Conservation (phyloP, 768 basidiomycete genomes). For the Phaffia australis region DNA sequence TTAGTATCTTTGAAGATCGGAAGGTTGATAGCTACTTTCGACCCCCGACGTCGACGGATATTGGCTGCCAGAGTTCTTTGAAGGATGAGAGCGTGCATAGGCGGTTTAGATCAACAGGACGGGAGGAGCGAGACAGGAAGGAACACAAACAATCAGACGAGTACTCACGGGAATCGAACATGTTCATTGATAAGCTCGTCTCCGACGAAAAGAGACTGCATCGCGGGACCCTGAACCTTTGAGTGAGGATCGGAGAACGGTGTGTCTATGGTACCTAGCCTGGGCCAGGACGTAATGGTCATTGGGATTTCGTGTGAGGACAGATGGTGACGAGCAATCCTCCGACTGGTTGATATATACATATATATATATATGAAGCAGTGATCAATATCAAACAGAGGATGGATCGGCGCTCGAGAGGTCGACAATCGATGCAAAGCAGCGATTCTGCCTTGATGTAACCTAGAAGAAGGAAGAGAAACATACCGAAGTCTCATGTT, state of each 20-base stretch:
- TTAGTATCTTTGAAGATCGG: constrained; percentile 80
- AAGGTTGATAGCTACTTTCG: constrained; percentile 89
- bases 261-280: constrained; percentile 68
- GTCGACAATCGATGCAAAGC: neutral
- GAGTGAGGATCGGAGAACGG: constrained; percentile 80
- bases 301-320: constrained; percentile 76
- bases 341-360: constrained; percentile 49
- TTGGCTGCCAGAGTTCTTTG: constrained; percentile 90
- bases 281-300: constrained; percentile 90
- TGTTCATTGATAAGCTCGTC: constrained; percentile 96
- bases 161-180: constrained; percentile 87
- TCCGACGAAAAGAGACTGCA: constrained; percentile 86
- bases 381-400: too few relatives aligned
- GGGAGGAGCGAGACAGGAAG: neutral
- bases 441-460: neutral
- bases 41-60: constrained; percentile 76
- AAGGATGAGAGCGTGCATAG: neutral
- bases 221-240: constrained; percentile 69
- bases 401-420: too few relatives aligned
- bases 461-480: constrained; percentile 14
- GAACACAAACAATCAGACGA: neutral
- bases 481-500: constrained; percentile 87
- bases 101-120: neutral
- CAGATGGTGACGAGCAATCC: constrained; percentile 70
- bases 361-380: too few relatives aligned